These are phyloP conservation scores for Trichoderma afroharzianum DNA, from an alignment of 2,329 filamentous ascomycete genomes.

Conservation along the genomic window DNA sequence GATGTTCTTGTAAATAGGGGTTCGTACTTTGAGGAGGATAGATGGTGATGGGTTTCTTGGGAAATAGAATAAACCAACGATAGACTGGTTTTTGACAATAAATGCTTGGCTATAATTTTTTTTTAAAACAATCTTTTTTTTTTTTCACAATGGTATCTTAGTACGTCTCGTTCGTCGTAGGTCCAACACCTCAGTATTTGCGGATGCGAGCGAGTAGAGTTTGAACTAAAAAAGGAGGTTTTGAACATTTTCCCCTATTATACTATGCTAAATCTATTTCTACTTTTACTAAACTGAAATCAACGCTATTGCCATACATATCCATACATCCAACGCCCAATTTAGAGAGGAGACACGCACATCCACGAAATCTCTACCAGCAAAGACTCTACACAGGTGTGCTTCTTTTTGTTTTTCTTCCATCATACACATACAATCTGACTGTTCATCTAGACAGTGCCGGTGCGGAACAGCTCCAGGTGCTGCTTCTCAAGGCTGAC, in stretches of 20 bases:
- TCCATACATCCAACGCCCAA: neutral
- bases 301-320: neutral
- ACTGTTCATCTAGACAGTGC: slow-evolving; percentile 24
- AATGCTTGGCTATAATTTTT: neutral
- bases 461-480: slow-evolving; percentile 66
- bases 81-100: slow-evolving; percentile 13
- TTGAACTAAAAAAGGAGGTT: neutral
- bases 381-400: neutral
- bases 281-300: neutral
- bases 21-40: neutral
- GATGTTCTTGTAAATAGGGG: slow-evolving; percentile 6
- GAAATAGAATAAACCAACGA: slow-evolving; percentile 10
- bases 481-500: slow-evolving; percentile 58
- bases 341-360: neutral
- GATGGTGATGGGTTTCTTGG: neutral
- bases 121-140: neutral
- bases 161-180: neutral
- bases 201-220: neutral
- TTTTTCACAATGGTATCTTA: neutral
- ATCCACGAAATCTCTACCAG: neutral
- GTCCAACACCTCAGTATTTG: neutral
- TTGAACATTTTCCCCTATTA: neutral
- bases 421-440: neutral
- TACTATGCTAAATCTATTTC: neutral
- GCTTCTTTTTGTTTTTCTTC: neutral